Percentiles rank a stretch among this genome's conserved stretches.
phyloP scores from a whole-genome alignment of 208 protist species.

The Strigomonas culicis region DNA sequence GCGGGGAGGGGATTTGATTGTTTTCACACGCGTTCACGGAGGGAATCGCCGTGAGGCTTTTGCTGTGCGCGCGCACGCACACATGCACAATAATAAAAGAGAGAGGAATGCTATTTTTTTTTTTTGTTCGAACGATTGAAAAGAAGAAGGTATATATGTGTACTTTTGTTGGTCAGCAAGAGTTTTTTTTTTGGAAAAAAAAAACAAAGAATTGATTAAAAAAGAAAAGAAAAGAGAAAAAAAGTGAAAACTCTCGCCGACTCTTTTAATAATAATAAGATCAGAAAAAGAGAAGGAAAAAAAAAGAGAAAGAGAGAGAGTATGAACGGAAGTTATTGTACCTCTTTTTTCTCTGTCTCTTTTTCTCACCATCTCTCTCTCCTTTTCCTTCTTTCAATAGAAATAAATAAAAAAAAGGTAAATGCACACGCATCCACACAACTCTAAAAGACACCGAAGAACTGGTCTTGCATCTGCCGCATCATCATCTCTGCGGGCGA shows the following conservation, averaged over 20 bases:
- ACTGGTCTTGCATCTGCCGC: not conserved
- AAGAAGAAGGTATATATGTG: not conserved
- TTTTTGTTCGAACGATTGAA: not conserved
- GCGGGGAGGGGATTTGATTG: too few relatives aligned
- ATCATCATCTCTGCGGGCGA: too few relatives aligned
- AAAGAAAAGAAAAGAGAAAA: too few relatives aligned
- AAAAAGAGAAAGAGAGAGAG: constrained; percentile 1
- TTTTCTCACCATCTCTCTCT: too few relatives aligned
- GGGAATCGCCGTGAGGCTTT: too few relatives aligned
- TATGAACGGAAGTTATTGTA: not conserved
- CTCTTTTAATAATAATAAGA: not conserved
- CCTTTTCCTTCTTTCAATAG: not conserved
- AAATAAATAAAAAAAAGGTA: constrained; percentile 1
- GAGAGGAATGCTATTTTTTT: not conserved
- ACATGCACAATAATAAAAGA: not conserved
- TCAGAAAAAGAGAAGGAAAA: not conserved
- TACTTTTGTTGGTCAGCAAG: not conserved
- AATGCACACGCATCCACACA: not conserved
- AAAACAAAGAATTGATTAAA: constrained; percentile 2
- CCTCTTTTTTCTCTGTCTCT: too few relatives aligned
- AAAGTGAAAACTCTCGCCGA: too few relatives aligned
- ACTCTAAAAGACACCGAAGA: not conserved
- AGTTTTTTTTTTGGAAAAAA: not conserved
- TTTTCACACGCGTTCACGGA: too few relatives aligned
- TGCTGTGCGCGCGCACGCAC: too few relatives aligned